phyloP scores from a whole-genome alignment of 2,329 filamentous ascomycete genomes.

The Pseudogymnoascus sp. region DNA sequence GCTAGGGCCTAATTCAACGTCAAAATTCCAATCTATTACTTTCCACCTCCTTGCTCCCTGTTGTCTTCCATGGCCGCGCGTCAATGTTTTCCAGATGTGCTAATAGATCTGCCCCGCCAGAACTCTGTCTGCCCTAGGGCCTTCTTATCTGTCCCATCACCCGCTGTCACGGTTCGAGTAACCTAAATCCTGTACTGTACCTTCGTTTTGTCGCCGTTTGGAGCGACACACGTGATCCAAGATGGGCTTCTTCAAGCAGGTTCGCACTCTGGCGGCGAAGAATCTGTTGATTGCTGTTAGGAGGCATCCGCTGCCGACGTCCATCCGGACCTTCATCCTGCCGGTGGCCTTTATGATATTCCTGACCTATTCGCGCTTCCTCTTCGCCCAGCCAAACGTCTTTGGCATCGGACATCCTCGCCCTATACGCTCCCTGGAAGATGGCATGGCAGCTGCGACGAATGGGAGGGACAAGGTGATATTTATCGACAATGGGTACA shows the following conservation, averaged over 20 bases:
- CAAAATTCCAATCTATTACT: slow-evolving; percentile 19
- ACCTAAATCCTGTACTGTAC: neutral
- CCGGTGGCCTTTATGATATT: slow-evolving; percentile 51
- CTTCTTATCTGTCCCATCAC: slow-evolving; percentile 1
- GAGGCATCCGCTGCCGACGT: slow-evolving; percentile 43
- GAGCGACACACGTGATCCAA: neutral
- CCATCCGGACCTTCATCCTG: slow-evolving; percentile 49
- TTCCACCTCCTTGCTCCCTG: slow-evolving; percentile 37
- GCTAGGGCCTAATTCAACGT: slow-evolving; percentile 12
- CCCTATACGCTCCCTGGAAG: slow-evolving; percentile 53
- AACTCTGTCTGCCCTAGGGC: neutral
- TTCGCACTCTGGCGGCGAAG: slow-evolving; percentile 49
- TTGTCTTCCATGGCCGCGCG: neutral
- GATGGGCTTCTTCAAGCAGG: slow-evolving; percentile 47
- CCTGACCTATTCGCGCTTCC: slow-evolving; percentile 65
- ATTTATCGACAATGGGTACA: slow-evolving; percentile 67
- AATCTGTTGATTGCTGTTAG: slow-evolving; percentile 50
- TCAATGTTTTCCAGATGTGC: neutral
- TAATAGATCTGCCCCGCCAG: neutral
- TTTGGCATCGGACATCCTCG: slow-evolving; percentile 61
- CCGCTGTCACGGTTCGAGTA: neutral
- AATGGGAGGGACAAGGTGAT: slow-evolving; percentile 59
- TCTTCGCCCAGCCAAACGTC: slow-evolving; percentile 68
- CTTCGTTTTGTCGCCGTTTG: neutral
- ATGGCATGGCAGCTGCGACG: slow-evolving; percentile 51